Conservation (phyloP, 352 stramenopile species). For the Pythium brachiatum region DNA sequence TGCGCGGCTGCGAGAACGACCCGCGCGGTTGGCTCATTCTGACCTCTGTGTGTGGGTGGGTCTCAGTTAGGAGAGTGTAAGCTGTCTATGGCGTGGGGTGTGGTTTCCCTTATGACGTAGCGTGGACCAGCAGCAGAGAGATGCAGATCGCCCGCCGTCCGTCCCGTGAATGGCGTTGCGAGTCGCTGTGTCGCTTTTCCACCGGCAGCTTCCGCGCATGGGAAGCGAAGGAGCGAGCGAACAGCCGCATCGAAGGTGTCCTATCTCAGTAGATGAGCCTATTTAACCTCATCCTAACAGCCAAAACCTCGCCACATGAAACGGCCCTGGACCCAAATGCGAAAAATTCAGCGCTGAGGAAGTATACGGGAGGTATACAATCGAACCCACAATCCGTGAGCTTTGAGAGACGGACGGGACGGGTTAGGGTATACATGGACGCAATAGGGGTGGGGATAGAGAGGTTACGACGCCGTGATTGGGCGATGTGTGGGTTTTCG, state of each 20-base stretch:
- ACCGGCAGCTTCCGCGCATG: not conserved
- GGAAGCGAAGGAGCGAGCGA: not conserved
- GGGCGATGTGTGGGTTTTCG: not conserved
- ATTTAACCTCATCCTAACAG: not conserved
- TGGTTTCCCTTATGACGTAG: constrained; percentile 11
- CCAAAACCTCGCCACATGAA: constrained; percentile 19
- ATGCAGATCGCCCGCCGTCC: too few relatives aligned
- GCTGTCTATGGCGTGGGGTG: constrained; percentile 3
- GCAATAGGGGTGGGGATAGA: not conserved
- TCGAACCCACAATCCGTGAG: not conserved
- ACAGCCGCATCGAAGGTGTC: not conserved
- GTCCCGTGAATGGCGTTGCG: not conserved
- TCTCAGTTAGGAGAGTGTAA: not conserved
- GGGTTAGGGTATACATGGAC: not conserved
- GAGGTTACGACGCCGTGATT: not conserved
- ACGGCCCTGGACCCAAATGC: constrained; percentile 3
- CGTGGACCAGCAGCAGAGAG: too few relatives aligned
- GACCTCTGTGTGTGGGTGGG: too few relatives aligned
- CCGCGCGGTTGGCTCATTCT: constrained; percentile 30
- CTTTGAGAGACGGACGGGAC: not conserved
- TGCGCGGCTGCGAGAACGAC: constrained; percentile 47
- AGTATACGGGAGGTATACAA: not conserved
- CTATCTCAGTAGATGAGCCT: constrained; percentile 9
- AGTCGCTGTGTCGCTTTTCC: not conserved
- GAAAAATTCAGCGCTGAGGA: constrained; percentile 8